Percentiles rank a stretch among this genome's conserved stretches.
Conservation (phyloP, 1,284 basidiomycete genomes). For the Mycosarcoma maydis region DNA sequence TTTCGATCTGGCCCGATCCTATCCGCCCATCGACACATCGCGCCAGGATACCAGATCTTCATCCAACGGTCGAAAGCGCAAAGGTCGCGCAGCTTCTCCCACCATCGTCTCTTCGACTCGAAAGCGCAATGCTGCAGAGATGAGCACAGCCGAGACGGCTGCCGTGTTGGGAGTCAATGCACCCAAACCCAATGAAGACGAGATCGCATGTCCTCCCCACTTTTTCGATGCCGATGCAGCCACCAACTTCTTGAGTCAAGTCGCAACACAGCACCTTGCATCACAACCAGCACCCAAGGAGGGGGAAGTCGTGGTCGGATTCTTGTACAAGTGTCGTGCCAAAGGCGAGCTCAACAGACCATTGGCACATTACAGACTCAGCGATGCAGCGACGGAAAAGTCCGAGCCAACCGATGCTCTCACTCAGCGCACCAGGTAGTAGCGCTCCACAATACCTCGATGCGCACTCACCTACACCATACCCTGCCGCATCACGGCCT, state of each 20-base stretch:
- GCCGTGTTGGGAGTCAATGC: conserved; percentile 10
- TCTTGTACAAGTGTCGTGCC: conserved; percentile 57
- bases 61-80: conserved; percentile 33
- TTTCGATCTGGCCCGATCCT: conserved; percentile 50
- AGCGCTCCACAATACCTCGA: neutral
- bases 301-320: conserved; percentile 60
- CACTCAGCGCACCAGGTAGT: conserved; percentile 21
- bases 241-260: conserved; percentile 46
- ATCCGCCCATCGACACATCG: conserved; percentile 46
- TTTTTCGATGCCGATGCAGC: conserved; percentile 58
- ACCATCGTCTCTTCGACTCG: conserved; percentile 8
- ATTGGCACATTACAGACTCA: conserved; percentile 39
- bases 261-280: conserved; percentile 56
- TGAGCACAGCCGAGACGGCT: conserved; percentile 26
- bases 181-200: conserved; percentile 31
- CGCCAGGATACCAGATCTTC: conserved; percentile 8
- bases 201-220: conserved; percentile 49
- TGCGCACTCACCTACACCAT: neutral
- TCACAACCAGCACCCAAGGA: conserved; percentile 57
- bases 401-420: conserved; percentile 1
- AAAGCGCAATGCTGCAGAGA: conserved; percentile 31
- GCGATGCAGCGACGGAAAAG: conserved; percentile 26
- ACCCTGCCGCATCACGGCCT: neutral
- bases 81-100: conserved; percentile 28
- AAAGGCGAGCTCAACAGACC: conserved; percentile 53